Evolutionary conservation across 768 basidiomycete species (phyloP), one percentile per base, ranked within the genome.

Genomic region (Termitomyces sp.): DNA sequence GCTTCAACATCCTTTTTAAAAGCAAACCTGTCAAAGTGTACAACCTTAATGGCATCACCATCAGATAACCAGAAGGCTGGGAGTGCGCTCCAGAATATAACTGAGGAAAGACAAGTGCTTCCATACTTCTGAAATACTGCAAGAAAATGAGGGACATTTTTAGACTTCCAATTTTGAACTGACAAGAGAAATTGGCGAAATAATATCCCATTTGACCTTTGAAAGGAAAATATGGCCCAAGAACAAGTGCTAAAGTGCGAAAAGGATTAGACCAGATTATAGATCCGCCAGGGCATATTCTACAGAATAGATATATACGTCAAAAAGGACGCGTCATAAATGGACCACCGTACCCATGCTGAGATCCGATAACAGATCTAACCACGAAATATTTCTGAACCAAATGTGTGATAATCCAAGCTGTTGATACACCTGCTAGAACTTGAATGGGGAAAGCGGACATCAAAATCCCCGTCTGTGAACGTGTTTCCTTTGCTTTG

Each of bases 1-100:
- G 71, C 70, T 37, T 62, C 67, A 0, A 68, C 51, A 21, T 79
- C 73, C 62, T 79, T 80, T 28, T 61, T 67, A 47, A 79, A 80
- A 4, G 70, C 62, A 26, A 59, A 59, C 21, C 75, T 60, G 40
- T 73, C 71, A 0, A 65, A 62, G 11, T 62, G 62, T 21, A 79
- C 61, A 3, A 62, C 54, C 53, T 74, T 76, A 26, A 79, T 59
- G 7, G 75, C 74, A 33, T 79, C 73, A 1, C 73, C 66, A 48
- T 80, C 79, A 14, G 75, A 68, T 15, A 80, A 35, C 75, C 77
- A 81, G 56, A 73, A 72, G 10, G 64, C 64, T 0, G 67, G 72
- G 11, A 62, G 66, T 26, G 69, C 65, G 9, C 61, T 50, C 60
- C 61, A 68, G 43, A 79, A 54, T 1, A 55, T 50, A 28, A 77